Evolutionary conservation across 1,284 basidiomycete species (phyloP).

Genomic region (Golubevia pallescens): DNA sequence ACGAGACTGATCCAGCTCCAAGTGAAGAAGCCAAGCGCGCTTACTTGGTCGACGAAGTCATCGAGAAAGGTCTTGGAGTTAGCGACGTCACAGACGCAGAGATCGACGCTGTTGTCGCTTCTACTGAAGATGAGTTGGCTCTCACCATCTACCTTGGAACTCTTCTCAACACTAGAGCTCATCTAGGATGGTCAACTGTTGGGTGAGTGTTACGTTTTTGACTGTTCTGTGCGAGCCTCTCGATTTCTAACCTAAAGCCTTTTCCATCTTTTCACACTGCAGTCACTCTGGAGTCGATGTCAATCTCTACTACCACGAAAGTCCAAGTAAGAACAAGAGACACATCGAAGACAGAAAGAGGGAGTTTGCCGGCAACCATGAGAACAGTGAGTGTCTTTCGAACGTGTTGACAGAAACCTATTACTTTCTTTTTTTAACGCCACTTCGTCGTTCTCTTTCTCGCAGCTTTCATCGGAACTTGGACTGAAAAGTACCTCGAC

Average conservation of each 20-base stretch:
- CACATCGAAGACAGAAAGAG: conserved; percentile 7
- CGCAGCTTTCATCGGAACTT: conserved; percentile 34
- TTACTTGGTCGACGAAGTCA: conserved; percentile 32
- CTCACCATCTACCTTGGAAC: conserved; percentile 9
- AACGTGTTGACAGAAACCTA: no score
- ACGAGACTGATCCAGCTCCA: conserved; percentile 24
- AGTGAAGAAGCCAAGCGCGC: background rate
- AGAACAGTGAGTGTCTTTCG: conserved; percentile 25
- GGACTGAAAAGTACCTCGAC: conserved; percentile 26
- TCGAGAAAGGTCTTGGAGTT: conserved; percentile 31
- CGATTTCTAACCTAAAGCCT: no score
- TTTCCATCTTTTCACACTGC: conserved; percentile 11
- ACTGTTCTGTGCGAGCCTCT: background rate
- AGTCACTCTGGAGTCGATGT: conserved; percentile 28
- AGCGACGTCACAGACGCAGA: conserved; percentile 36
- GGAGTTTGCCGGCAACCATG: conserved; percentile 28
- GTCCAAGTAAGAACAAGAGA: conserved; percentile 13
- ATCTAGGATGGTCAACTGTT: conserved; percentile 40
- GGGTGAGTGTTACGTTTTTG: conserved; percentile 8
- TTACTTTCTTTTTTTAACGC: no score
- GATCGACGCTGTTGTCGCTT: conserved; percentile 24
- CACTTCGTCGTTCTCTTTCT: background rate
- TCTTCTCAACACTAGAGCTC: conserved; percentile 44
- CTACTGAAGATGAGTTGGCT: conserved; percentile 20
- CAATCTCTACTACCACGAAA: conserved; percentile 33